Conservation (phyloP, 495 filamentous ascomycete genomes). For the Hypoxylon fragiforme region DNA sequence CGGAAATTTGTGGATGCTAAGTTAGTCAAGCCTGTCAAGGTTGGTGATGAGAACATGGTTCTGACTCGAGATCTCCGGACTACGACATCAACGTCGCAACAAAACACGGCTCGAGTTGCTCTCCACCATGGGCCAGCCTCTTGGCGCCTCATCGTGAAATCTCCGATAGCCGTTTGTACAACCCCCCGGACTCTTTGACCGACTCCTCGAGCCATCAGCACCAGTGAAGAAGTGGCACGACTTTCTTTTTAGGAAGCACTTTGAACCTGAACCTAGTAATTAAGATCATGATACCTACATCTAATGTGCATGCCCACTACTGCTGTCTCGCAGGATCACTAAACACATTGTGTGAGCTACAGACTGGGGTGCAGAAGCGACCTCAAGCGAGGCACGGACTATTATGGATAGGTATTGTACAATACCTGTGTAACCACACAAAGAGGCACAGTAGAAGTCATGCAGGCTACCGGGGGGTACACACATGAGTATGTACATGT, state of each 20-base stretch:
- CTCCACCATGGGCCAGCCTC: slow-evolving; percentile 11
- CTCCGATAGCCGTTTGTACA: slow-evolving; percentile 4
- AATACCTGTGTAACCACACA: too few relatives aligned
- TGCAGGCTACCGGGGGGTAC: too few relatives aligned
- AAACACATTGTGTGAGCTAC: too few relatives aligned
- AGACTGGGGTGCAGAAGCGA: neutral
- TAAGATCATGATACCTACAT: slow-evolving; percentile 1
- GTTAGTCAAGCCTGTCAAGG: neutral
- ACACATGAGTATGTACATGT: too few relatives aligned
- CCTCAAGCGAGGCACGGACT: slow-evolving; percentile 9
- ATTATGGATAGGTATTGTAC: slow-evolving; percentile 5
- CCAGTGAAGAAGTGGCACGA: slow-evolving; percentile 8
- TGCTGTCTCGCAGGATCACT: too few relatives aligned
- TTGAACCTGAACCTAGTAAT: neutral
- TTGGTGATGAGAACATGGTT: neutral
- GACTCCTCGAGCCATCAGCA: slow-evolving; percentile 6
- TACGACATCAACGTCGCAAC: slow-evolving; percentile 23
- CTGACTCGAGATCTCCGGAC: slow-evolving; percentile 1
- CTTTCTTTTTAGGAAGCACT: neutral
- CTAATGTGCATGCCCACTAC: neutral
- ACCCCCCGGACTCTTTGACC: slow-evolving; percentile 9
- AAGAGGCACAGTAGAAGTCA: slow-evolving; percentile 3
- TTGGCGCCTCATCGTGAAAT: slow-evolving; percentile 22
- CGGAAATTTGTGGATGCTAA: slow-evolving; percentile 18
- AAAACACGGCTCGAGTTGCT: slow-evolving; percentile 20